Evolutionary conservation across 805 yeast species (phyloP), one percentile per base, ranked within the genome.

Genomic region (Wickerhamiella cacticola): DNA sequence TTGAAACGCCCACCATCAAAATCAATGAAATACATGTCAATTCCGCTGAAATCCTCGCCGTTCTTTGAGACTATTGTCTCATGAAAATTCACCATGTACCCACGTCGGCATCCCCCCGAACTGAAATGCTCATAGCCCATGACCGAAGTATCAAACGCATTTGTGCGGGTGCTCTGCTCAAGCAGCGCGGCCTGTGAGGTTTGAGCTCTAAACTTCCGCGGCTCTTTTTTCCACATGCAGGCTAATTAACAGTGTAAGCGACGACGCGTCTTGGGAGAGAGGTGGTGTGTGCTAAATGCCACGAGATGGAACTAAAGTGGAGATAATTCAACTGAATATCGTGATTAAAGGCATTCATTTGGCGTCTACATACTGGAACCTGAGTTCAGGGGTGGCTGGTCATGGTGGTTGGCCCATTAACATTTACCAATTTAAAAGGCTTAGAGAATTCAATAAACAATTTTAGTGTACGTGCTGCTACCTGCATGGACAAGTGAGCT

Each of bases 1-100:
- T 89, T 92, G 69, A 94, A 92, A 39, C 83, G 78, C 5, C 96
- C 98, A 42, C 99, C 99, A 62, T 88, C 96, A 58, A 85, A 95
- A 62, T 88, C 97, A 6, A 92, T 65, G 56, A 94, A 92, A 61
- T 94, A 94, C 63, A 82, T 87, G 57, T 92, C 96, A 2, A 89
- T 96, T 2, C 89, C 98, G 0, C 96, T 76, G 29, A 75, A 69
- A 8, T 95, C 96, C n/a, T 75, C 69, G 9, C 72, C 56, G 38
- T 70, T 68, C 26, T 76, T 47, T 18, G 44, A 48, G 5, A 50
- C 41, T 1, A 82, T 70, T 1, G 94, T 84, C 1, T 95, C 77
- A 66, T 89, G 98, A 92, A 92, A 86, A 59, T 92, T 94, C 36
- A 82, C 75, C 48, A 92, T 68, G 98, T 98, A 92, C 39, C 98